Conservation (phyloP, 2,329 filamentous ascomycete genomes). For the Xylariaceae sp. region DNA sequence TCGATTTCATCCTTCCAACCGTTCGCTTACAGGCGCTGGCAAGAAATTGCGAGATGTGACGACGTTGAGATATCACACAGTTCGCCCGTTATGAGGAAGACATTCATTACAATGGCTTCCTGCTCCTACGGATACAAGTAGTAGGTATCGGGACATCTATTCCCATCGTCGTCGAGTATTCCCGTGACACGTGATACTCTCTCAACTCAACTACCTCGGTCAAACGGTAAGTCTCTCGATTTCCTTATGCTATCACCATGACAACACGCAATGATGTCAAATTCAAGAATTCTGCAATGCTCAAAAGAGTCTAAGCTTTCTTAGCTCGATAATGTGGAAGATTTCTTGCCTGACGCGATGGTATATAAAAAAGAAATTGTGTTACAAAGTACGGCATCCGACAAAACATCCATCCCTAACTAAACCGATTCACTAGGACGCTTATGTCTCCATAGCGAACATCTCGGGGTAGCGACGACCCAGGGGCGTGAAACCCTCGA, state of each 20-base stretch:
- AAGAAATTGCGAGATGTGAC: no score
- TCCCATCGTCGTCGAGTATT: no score
- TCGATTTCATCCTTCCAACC: no score
- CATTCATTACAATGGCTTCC: no score
- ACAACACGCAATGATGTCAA: conserved; percentile 26
- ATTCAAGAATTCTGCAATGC: conserved; percentile 37
- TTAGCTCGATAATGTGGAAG: conserved; percentile 29
- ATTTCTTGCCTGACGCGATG: conserved; percentile 32
- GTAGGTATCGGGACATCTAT: no score
- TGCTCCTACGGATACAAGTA: no score
- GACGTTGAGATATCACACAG: no score
- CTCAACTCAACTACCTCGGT: neutral
- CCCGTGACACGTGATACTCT: no score
- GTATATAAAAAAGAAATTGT: neutral
- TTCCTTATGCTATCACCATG: neutral
- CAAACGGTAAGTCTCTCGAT: conserved; percentile 8
- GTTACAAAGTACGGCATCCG: neutral
- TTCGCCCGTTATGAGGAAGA: no score
- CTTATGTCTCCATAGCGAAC: conserved; percentile 36
- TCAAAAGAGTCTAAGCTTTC: conserved; percentile 25
- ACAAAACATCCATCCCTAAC: neutral
- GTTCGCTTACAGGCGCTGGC: no score
- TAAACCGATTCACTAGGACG: neutral
- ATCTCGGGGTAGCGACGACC: conserved; percentile 45
- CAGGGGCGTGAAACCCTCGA: conserved; percentile 43